phyloP scores from a whole-genome alignment of 352 stramenopile species.

The Globisporangium orthogonon region DNA sequence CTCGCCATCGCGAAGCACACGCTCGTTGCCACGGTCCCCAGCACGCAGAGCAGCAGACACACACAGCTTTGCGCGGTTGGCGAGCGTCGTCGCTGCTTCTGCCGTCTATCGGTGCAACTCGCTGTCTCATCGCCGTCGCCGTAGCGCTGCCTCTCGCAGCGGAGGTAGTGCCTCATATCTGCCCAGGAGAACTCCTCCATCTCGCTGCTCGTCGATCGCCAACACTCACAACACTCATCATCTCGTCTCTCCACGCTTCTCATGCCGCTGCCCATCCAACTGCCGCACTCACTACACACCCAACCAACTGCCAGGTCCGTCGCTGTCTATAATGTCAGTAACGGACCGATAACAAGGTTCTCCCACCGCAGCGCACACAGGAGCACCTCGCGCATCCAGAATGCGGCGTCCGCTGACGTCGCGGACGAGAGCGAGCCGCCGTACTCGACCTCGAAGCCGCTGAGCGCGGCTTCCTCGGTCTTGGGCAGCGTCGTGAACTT shows the following conservation, averaged over 20 bases:
- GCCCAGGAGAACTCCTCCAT: background rate
- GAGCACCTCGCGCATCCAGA: slow-evolving; percentile 57
- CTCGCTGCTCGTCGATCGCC: background rate
- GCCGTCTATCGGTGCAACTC: background rate
- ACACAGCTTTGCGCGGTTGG: slow-evolving; percentile 15
- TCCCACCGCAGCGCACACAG: slow-evolving; percentile 46
- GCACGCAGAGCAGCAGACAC: slow-evolving; percentile 19
- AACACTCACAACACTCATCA: background rate
- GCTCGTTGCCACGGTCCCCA: slow-evolving; percentile 20
- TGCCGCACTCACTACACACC: background rate
- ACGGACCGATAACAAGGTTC: slow-evolving; percentile 41
- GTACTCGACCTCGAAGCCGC: slow-evolving; percentile 54
- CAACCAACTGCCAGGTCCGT: slow-evolving; percentile 9
- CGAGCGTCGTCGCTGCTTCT: background rate
- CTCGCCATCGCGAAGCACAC: slow-evolving; percentile 27
- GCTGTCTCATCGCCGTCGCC: background rate
- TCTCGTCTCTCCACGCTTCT: too few relatives aligned
- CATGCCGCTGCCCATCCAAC: background rate
- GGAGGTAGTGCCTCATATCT: slow-evolving; percentile 4
- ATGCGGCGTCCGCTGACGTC: slow-evolving; percentile 32
- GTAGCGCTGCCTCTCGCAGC: background rate
- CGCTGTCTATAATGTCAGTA: slow-evolving; percentile 33
- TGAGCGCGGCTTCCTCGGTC: slow-evolving; percentile 11
- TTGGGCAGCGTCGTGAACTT: slow-evolving; percentile 47
- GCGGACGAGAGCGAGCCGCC: slow-evolving; percentile 37